These are phyloP conservation scores for Marasmius sp. DNA, from an alignment of 1,284 basidiomycete species.

Conservation along the genomic window DNA sequence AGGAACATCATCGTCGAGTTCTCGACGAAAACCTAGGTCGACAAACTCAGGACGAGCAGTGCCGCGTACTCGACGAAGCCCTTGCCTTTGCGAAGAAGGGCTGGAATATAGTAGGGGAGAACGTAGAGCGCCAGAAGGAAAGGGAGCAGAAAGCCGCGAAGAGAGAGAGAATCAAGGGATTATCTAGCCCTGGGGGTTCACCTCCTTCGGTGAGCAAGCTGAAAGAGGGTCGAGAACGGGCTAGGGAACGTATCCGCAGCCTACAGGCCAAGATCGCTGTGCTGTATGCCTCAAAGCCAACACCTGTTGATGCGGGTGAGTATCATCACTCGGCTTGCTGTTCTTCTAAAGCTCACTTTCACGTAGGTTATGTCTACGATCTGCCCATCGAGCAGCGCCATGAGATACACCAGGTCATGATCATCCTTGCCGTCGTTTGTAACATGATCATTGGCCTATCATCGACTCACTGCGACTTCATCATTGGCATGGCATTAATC, in stretches of 20 bases:
- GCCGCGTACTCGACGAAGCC: neutral
- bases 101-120: neutral
- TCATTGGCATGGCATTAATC: neutral
- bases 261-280: neutral
- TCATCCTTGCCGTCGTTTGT: neutral
- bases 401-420: neutral
- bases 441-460: neutral
- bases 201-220: neutral
- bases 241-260: neutral
- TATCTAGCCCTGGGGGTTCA: neutral
- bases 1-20: neutral
- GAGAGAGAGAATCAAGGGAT: neutral
- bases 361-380: neutral
- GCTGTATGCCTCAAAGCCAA: neutral
- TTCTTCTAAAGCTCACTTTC: neutral
- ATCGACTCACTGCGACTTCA: neutral
- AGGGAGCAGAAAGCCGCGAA: neutral
- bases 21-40: neutral
- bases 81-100: neutral
- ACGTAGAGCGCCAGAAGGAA: neutral
- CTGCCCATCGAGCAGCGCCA: neutral
- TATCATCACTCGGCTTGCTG: neutral
- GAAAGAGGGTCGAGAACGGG: neutral
- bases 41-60: neutral
- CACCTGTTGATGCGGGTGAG: neutral